phyloP scores from a whole-genome alignment of 108 stramenopile genomes.

The Cylindrotheca fusiformis region DNA sequence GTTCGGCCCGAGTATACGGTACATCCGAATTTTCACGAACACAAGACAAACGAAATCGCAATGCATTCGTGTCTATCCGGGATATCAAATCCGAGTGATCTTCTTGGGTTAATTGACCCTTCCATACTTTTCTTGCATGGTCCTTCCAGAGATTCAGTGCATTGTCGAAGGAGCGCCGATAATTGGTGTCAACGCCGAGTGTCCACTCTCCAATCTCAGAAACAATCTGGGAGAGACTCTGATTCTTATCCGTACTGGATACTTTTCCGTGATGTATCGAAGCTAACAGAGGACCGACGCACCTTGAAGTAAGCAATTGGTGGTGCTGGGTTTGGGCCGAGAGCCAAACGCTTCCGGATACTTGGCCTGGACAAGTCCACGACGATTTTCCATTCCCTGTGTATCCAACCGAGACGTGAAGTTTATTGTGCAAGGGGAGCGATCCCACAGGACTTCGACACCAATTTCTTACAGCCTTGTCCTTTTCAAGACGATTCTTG shows the following conservation, averaged over 20 bases:
- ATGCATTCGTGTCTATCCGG: constrained; percentile 1
- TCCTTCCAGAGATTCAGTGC: constrained; percentile 22
- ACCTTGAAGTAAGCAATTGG: constrained; percentile 7
- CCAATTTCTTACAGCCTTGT: constrained; percentile 7
- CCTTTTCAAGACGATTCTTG: neutral
- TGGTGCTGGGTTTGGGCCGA: neutral
- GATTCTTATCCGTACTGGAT: neutral
- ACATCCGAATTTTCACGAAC: constrained; percentile 11
- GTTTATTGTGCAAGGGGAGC: constrained; percentile 4
- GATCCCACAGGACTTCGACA: constrained; percentile 20
- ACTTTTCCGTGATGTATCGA: neutral
- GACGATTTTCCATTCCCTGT: neutral
- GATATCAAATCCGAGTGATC: constrained; percentile 2
- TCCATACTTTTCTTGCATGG: constrained; percentile 10
- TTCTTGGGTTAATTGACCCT: neutral
- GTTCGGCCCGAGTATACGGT: constrained; percentile 19
- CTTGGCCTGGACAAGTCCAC: constrained; percentile 20
- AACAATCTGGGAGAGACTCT: constrained; percentile 4
- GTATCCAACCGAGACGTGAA: constrained; percentile 28
- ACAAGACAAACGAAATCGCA: constrained; percentile 27
- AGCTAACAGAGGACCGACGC: constrained; percentile 24
- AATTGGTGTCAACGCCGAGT: neutral
- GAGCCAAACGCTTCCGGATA: constrained; percentile 28
- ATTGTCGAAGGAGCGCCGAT: neutral
- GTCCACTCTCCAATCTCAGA: neutral